Evolutionary conservation across 1,284 basidiomycete genomes (phyloP).

Genomic region (Sparassis latifolia): DNA sequence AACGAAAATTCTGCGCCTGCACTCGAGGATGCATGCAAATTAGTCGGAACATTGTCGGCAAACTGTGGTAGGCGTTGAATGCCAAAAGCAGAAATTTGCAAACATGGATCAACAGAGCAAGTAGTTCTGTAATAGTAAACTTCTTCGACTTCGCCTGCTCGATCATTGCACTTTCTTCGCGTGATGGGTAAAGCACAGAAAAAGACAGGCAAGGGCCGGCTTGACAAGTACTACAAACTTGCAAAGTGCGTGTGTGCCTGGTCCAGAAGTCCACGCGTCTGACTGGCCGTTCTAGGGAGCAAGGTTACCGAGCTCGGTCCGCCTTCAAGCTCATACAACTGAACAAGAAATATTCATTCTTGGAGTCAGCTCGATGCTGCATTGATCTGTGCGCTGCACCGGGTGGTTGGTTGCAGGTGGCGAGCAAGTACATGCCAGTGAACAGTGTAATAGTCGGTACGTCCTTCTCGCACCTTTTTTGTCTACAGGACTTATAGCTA

Average conservation of each 20-base stretch:
- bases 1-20: too few species aligned
- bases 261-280: constrained; percentile 1
- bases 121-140: background rate
- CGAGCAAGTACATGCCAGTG: constrained; percentile 96
- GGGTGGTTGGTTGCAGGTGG: constrained; percentile 98
- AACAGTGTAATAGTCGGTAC: constrained; percentile 92
- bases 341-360: constrained; percentile 95
- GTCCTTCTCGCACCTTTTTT: constrained; percentile 20
- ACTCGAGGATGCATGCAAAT: too few species aligned
- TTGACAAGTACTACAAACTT: constrained; percentile 94
- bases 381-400: constrained; percentile 99
- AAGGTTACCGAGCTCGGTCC: constrained; percentile 98
- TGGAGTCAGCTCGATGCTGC: constrained; percentile 88
- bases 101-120: background rate
- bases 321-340: constrained; percentile 99
- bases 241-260: constrained; percentile 59
- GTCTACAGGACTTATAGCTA: background rate
- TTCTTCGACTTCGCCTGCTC: background rate
- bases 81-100: background rate
- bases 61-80: background rate
- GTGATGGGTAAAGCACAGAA: constrained; percentile 76
- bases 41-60: background rate
- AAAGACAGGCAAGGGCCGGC: constrained; percentile 91
- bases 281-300: constrained; percentile 57
- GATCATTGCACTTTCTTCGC: too few species aligned